Conservation (phyloP, 805 yeast species). For the Myxozyma melibiosi region DNA sequence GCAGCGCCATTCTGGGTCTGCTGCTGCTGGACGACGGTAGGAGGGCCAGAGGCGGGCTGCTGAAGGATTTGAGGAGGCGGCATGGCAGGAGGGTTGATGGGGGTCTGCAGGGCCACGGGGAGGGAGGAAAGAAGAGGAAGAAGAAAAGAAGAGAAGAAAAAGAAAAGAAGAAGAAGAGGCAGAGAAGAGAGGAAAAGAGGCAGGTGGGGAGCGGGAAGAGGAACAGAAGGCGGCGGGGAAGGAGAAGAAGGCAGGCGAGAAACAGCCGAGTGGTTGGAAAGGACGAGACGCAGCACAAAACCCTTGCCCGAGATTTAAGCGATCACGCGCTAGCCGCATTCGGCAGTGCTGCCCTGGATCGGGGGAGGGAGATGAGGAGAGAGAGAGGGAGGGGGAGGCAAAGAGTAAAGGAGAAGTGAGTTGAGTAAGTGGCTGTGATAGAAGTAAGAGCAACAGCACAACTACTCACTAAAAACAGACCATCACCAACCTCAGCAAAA, state of each 20-base stretch:
- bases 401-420: neutral
- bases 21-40: conserved; percentile 7
- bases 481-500: too few species aligned
- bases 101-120: conserved; percentile 8
- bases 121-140: conserved; percentile 5
- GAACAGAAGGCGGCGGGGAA: neutral
- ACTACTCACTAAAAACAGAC: too few species aligned
- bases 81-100: conserved; percentile 3
- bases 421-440: too few species aligned
- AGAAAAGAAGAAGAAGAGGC: neutral
- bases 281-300: conserved; percentile 6
- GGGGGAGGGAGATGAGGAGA: neutral
- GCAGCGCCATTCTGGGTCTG: conserved; percentile 19
- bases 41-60: conserved; percentile 6
- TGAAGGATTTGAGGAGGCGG: conserved; percentile 12
- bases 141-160: neutral
- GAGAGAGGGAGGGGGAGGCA: too few species aligned
- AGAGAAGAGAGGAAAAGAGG: neutral
- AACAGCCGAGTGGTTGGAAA: neutral
- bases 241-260: neutral
- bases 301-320: conserved; percentile 9
- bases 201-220: neutral
- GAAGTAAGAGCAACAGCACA: too few species aligned
- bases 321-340: conserved; percentile 16
- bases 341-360: conserved; percentile 6